A percentile compares a stretch with the other conserved stretches of the same genome.
phyloP scores from a whole-genome alignment of 176 grass and related monocot genomes.

The Oryza rufipogon region DNA sequence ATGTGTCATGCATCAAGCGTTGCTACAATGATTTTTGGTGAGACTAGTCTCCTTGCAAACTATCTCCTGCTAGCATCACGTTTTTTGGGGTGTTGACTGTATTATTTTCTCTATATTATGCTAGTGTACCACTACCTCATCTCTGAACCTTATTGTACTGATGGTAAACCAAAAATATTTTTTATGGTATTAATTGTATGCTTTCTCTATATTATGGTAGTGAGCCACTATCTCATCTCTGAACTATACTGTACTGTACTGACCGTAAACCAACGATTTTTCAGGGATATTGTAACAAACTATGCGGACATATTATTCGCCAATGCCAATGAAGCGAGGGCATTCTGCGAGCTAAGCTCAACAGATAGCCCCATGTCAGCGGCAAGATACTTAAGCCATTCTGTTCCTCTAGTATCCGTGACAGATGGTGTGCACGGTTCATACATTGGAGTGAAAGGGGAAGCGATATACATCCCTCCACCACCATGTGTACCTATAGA shows the following conservation, averaged over 20 bases:
- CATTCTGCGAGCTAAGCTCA: slow-evolving; percentile 62
- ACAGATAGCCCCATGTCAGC: slow-evolving; percentile 64
- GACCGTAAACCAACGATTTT: slow-evolving; percentile 13
- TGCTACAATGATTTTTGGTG: slow-evolving; percentile 90
- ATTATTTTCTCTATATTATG: slow-evolving; percentile 12
- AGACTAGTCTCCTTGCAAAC: slow-evolving; percentile 25
- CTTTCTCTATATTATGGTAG: slow-evolving; percentile 6
- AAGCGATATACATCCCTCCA: slow-evolving; percentile 88
- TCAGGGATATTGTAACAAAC: slow-evolving; percentile 84
- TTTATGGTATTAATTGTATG: too few species aligned
- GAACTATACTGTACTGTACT: neutral
- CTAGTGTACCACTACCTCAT: neutral
- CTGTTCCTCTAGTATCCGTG: slow-evolving; percentile 76
- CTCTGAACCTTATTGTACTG: neutral
- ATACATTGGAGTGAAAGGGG: slow-evolving; percentile 83
- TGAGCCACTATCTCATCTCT: neutral
- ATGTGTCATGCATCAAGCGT: slow-evolving; percentile 85
- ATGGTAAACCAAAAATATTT: slow-evolving; percentile 20
- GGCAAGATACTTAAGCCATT: slow-evolving; percentile 76
- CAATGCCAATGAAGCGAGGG: slow-evolving; percentile 77
- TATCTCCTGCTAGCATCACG: slow-evolving; percentile 23
- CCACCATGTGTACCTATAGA: slow-evolving; percentile 67
- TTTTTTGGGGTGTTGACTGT: neutral
- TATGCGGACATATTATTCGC: slow-evolving; percentile 86
- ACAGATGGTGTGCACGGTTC: slow-evolving; percentile 79